Evolutionary conservation across 225 moss, liverwort and hornwort species (phyloP), one percentile per base, ranked within the genome.

Genomic region (Pleurozium schreberi): DNA sequence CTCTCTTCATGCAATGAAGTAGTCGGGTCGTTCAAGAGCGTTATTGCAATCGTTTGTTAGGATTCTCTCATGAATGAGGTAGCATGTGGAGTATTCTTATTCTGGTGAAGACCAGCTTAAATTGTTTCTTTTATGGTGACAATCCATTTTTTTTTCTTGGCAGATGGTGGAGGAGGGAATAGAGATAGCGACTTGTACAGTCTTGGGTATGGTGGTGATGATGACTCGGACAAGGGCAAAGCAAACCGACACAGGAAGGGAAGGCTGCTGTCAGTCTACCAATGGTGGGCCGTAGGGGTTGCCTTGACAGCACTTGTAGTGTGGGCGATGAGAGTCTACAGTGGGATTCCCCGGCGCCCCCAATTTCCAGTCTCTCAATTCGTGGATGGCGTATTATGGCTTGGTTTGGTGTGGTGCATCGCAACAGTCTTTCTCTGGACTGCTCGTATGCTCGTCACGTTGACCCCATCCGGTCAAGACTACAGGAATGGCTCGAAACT

Each of bases 161-260:
- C 80, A 92, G 94, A 49, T 90, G 90, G 90, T 78, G 94, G 93
- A 87, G 92, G 90, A 47, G 93, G 92, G 11, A 93, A 92, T 75
- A 89, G 74, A 71, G 87, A 91, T 74, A 83, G 88, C 63, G 68
- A 65, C 68, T 83, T 91, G 25, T 58, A 81, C 59, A 55, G 50
- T 45, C 84, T 90, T 77, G 87, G 91, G 74, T 90, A 91, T 85
- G 92, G 93, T 60, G 93, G 92, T 78, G 93, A 84, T 65, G 83
- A 92, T 87, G 92, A 93, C 49, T 90, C 84, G 14, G 73, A 85
- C 38, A 63, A 90, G 76, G 50, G 85, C 40, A 67, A 64, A 53
- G 64, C 67, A 6, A 71, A 64, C 45, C 26, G 40, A n/a, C 84
- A 52, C n/a, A 64, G 53, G 84, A 87, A 86, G 43, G 86, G 60